Percentiles rank a stretch among this genome's conserved stretches.
These are phyloP conservation scores for Mortierella polycephala DNA, from an alignment of 371 early-diverging fungal genomes.

Conservation along the genomic window DNA sequence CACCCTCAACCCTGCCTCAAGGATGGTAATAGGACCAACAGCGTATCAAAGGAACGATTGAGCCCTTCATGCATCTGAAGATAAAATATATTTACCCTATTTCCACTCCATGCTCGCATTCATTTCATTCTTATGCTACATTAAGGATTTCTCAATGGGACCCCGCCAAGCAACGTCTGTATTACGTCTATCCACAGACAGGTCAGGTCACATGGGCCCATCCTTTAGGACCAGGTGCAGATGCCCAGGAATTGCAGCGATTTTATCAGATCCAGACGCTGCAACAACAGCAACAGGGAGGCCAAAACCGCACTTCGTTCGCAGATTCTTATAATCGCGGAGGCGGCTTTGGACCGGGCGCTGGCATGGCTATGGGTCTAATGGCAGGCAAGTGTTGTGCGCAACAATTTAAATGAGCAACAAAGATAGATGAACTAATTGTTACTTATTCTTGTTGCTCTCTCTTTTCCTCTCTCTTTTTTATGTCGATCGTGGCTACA, in stretches of 20 bases:
- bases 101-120: background rate
- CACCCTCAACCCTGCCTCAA: slow-evolving; percentile 45
- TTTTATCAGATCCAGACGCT: slow-evolving; percentile 38
- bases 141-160: slow-evolving; percentile 48
- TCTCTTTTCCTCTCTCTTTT: background rate
- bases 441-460: background rate
- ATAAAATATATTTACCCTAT: background rate
- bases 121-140: background rate
- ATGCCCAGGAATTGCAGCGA: slow-evolving; percentile 37
- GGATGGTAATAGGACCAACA: slow-evolving; percentile 31
- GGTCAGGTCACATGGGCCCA: slow-evolving; percentile 43
- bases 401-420: no score
- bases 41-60: background rate
- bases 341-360: slow-evolving; percentile 43
- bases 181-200: slow-evolving; percentile 47
- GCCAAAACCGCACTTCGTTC: slow-evolving; percentile 11
- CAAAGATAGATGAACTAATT: no score
- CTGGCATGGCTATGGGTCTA: slow-evolving; percentile 44
- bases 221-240: slow-evolving; percentile 30
- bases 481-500: background rate
- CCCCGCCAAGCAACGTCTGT: slow-evolving; percentile 40
- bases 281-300: slow-evolving; percentile 23
- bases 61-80: background rate
- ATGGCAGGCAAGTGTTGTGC: slow-evolving; percentile 26
- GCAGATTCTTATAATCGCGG: slow-evolving; percentile 34